Conservation (phyloP, 108 stramenopile species). For the Asterionellopsis glacialis region DNA sequence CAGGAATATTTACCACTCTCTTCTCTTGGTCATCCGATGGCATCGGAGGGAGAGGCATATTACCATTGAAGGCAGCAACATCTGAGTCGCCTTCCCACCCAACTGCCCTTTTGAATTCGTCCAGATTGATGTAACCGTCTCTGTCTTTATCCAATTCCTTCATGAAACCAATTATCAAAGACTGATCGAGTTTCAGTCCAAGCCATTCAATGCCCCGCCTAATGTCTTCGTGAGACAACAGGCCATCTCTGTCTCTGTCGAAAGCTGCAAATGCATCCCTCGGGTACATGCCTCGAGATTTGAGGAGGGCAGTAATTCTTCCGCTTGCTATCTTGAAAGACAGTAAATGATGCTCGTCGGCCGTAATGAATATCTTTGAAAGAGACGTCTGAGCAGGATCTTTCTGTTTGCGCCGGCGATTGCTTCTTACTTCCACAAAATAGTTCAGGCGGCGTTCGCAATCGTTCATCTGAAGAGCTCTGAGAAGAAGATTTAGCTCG, state of each 20-base stretch:
- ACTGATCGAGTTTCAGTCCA: slow-evolving; percentile 75
- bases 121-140: slow-evolving; percentile 91
- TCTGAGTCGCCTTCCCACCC: slow-evolving; percentile 79
- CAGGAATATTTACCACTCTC: slow-evolving; percentile 70
- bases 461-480: slow-evolving; percentile 89
- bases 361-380: slow-evolving; percentile 90
- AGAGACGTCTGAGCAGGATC: slow-evolving; percentile 86
- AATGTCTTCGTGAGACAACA: slow-evolving; percentile 91
- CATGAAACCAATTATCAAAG: slow-evolving; percentile 84
- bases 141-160: slow-evolving; percentile 89
- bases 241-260: slow-evolving; percentile 90
- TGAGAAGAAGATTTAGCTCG: slow-evolving; percentile 85
- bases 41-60: slow-evolving; percentile 78
- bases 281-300: slow-evolving; percentile 90
- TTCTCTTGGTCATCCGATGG: slow-evolving; percentile 66
- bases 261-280: slow-evolving; percentile 96
- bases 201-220: slow-evolving; percentile 95
- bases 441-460: slow-evolving; percentile 83
- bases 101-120: slow-evolving; percentile 95
- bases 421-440: slow-evolving; percentile 93
- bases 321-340: slow-evolving; percentile 93
- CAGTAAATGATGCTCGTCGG: slow-evolving; percentile 94
- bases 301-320: slow-evolving; percentile 85
- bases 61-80: slow-evolving; percentile 62
- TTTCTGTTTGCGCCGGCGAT: slow-evolving; percentile 91